phyloP scores from a whole-genome alignment of 2,329 filamentous ascomycete genomes.

The Penicillium sumatraense region DNA sequence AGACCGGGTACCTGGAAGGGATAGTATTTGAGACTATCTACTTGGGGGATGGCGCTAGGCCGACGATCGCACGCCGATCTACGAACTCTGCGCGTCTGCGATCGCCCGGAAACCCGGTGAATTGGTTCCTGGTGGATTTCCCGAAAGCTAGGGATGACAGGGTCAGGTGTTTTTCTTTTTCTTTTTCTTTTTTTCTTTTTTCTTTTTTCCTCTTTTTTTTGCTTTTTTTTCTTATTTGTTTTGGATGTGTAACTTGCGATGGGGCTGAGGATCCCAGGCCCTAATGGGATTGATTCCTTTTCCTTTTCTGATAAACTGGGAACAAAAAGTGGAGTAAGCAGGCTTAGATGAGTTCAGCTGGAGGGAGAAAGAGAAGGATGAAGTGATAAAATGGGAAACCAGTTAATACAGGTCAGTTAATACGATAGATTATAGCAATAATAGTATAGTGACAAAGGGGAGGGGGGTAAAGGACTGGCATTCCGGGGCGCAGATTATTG shows the following conservation, averaged over 20 bases:
- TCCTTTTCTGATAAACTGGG: too few species aligned
- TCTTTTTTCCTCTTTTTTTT: constrained; percentile 8
- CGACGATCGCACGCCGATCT: constrained; percentile 25
- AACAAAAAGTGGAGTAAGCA: too few species aligned
- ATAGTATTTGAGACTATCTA: constrained; percentile 20
- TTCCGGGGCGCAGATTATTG: constrained; percentile 16
- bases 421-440: background rate
- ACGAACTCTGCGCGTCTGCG: constrained; percentile 28
- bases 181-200: constrained; percentile 3
- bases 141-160: constrained; percentile 20
- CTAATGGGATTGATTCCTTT: background rate
- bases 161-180: constrained; percentile 6
- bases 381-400: background rate
- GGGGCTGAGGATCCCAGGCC: constrained; percentile 26
- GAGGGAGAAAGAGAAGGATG: background rate
- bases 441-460: background rate
- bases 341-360: background rate
- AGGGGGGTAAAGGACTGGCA: constrained; percentile 6
- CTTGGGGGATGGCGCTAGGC: constrained; percentile 14
- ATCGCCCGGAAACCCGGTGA: constrained; percentile 29
- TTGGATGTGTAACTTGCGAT: constrained; percentile 28
- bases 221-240: background rate
- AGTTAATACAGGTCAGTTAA: too few species aligned
- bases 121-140: constrained; percentile 26
- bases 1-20: constrained; percentile 17